Conservation (phyloP, 2,329 filamentous ascomycete species). For the Neopestalotiopsis sp. region DNA sequence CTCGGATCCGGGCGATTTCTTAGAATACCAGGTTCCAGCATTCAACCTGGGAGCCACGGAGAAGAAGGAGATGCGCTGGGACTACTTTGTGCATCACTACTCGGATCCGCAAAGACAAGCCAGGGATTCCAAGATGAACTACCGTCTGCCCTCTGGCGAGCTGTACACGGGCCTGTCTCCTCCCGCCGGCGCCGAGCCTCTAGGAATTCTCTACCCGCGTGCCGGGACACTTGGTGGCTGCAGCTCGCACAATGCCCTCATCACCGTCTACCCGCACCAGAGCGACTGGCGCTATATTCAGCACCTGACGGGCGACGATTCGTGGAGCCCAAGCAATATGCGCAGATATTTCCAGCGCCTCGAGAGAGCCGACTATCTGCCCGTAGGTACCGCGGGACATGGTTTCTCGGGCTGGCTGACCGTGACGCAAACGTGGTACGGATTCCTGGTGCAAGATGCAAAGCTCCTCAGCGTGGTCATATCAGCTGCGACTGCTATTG, state of each 20-base stretch:
- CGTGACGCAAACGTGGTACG: constrained; percentile 43
- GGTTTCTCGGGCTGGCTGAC: constrained; percentile 56
- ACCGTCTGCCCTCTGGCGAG: constrained; percentile 40
- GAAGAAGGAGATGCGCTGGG: constrained; percentile 48
- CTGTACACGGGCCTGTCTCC: constrained; percentile 37
- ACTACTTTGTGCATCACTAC: constrained; percentile 68
- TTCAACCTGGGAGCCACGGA: constrained; percentile 30
- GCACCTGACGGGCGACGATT: constrained; percentile 46
- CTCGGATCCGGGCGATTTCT: constrained; percentile 20
- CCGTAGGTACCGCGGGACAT: constrained; percentile 44
- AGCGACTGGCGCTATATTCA: constrained; percentile 49
- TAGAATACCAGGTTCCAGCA: constrained; percentile 32
- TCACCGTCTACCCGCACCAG: constrained; percentile 44
- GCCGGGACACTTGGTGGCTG: constrained; percentile 43
- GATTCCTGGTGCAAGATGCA: constrained; percentile 48
- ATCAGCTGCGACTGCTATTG: constrained; percentile 12
- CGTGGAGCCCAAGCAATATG: constrained; percentile 49
- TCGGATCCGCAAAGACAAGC: constrained; percentile 53
- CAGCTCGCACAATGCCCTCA: constrained; percentile 35
- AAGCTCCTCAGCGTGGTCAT: constrained; percentile 39
- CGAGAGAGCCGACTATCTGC: constrained; percentile 48
- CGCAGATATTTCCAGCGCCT: constrained; percentile 45
- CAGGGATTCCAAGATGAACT: constrained; percentile 57
- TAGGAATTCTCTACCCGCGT: constrained; percentile 44
- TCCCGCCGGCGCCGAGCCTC: constrained; percentile 27